A percentile compares a stretch with the other conserved stretches of the same genome.
phyloP scores from a whole-genome alignment of 2,329 filamentous ascomycete genomes.

The Immersiporthe knoxdaviesiana region DNA sequence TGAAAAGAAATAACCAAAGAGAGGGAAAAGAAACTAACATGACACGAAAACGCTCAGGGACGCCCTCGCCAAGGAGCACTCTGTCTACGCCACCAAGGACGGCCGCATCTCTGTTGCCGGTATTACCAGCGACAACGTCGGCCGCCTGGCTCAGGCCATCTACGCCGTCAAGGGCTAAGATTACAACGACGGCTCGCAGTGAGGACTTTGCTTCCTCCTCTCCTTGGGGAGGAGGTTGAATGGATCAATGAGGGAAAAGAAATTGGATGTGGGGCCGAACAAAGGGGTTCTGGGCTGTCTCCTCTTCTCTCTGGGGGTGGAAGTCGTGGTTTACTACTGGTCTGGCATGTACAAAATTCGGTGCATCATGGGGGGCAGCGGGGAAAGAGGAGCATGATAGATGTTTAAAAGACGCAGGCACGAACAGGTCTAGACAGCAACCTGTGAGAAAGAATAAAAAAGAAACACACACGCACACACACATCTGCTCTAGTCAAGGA shows the following conservation, averaged over 20 bases:
- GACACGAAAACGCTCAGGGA: neutral
- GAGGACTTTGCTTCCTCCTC: neutral
- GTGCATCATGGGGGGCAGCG: neutral
- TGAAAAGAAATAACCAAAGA: too few relatives aligned
- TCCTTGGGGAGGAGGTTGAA: neutral
- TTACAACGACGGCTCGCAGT: too few relatives aligned
- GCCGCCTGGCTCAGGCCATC: conserved; percentile 80
- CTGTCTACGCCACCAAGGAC: conserved; percentile 95
- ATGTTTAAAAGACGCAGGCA: neutral
- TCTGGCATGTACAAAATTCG: conserved; percentile 17
- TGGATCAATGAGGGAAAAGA: neutral
- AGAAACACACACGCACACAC: neutral
- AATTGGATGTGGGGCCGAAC: neutral
- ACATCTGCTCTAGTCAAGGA: neutral
- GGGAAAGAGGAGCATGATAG: neutral
- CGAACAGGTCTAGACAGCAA: conserved; percentile 14
- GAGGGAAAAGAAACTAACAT: too few relatives aligned
- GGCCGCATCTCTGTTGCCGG: conserved; percentile 85
- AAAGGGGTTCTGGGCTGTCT: neutral
- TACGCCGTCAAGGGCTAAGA: conserved; percentile 77
- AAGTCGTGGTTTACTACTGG: neutral
- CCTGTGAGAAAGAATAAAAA: neutral
- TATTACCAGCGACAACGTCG: conserved; percentile 79
- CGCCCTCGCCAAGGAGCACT: conserved; percentile 85
- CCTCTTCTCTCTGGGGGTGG: neutral